Base-by-base conservation (phyloP, 2,329 filamentous ascomycete species). In the Nemania serpens region DNA sequence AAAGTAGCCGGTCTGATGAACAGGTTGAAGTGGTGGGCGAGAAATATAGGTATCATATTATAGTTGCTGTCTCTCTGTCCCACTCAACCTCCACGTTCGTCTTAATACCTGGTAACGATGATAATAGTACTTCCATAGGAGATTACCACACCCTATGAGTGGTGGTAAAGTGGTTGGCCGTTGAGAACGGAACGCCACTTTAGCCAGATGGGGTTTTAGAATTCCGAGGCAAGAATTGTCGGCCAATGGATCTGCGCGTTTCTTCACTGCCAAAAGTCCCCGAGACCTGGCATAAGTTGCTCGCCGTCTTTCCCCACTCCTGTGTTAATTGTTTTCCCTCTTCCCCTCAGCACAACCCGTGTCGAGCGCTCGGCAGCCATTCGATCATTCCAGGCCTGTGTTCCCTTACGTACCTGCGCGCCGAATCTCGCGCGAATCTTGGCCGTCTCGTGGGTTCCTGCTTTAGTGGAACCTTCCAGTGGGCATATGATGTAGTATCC, bases 171-270 rank as follows among this genome's bases (percentile, higher is more conserved):
- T 29, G 7, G 25, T n/a, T 29, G 25, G 25, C 7, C 17, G 54
- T 54, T 54, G 22, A 37, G 18, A 55, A 59, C 33, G 49, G 49
- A 61, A 53, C 41, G 36, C 55, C 42, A 54, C 55, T 50, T 42
- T 47, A 53, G 17, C 59, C 56, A 56, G 59, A 57, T 62, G 17
- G 34, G 48, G 25, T 4, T 37, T 50, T 29, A 37, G 37, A 15
- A 49, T 46, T 15, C 25, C 46, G 46, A 45, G 55, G 41, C 52
- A 39, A 33, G 55, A 59, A 48, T 53, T 47, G 49, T 22, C 29
- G 33, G 52, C 62, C 62, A 65, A 60, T 62, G 53, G 59, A 55
- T 29, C 25, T 20, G 13, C 36, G 53, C 20, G 56, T 43, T 57
- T 50, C 33, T 49, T 43, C 7, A 41, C 29, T n/a, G n/a, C n/a